Base-by-base conservation (phyloP, 768 basidiomycete genomes). In the Mycena albidolilacea region DNA sequence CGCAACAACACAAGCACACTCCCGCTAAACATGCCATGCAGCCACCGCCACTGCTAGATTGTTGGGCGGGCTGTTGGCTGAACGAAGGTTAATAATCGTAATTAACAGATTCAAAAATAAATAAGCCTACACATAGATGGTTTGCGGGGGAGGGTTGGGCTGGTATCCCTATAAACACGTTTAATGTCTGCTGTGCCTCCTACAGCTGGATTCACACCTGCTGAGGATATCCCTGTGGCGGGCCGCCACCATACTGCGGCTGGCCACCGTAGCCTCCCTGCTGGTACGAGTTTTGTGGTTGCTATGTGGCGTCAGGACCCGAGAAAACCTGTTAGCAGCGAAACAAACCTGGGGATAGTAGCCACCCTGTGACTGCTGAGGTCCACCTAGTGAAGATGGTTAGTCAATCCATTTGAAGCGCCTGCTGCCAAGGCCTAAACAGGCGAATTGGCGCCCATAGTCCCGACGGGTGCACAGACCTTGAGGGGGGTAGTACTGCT, bases 201-300 rank as follows among this genome's bases (percentile, higher is more conserved):
- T 30, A 3, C 30, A 30, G 30, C 30, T 30, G 30, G 3, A 30
- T 30, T 30, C 30, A 30, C 30, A 30, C 30, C 30, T 92, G 89
- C 17, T 89, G 89, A 65, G 89, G 87, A 75, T 88, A 88, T 35
- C 80, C 83, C 37, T 78, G 86, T 77, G 86, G 86, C 44, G 86
- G 84, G 63, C 30, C 30, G 23, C 23, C 17, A 48, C 76, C 76
- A 41, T 78, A 76, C 21, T 73, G 69, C 41, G 38, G 67, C 63
- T 73, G 67, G 17, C 66, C 73, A 35, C 61, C 52, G 41, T 72
- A 66, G 0, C 67, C 64, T 5, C 69, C 65, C 58, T 74, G 73
- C 67, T 91, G 89, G 80, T 95, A 93, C 0, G 91, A 84, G 76
- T 92, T 90, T 73, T 88, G 91, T 14, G 93, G 94, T 82, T 92